These are phyloP conservation scores for barrel medic (Medicago truncatula) DNA, from an alignment of 306 rosid species.

Conservation along the genomic window MtrunA17r5.0-ANR NC_053042.1:5874001-5874500, in stretches of 20 bases:
- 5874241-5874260: conserved; percentile 6
- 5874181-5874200: conserved; percentile 96
- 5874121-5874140: conserved; percentile 92
- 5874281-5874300: conserved; percentile 26
- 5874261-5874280: conserved; percentile 30
- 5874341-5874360: conserved; percentile 28
- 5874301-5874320: conserved; percentile 20
- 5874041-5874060: conserved; percentile 22
- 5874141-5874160: conserved; percentile 82
- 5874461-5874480: not conserved
- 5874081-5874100: conserved; percentile 98
- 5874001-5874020: conserved; percentile 25
- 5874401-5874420: conserved; percentile 30
- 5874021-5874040: conserved; percentile 12
- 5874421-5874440: conserved; percentile 23
- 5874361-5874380: conserved; percentile 12
- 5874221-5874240: conserved; percentile 34
- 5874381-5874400: conserved; percentile 16
- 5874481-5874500: not conserved
- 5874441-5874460: conserved; percentile 25
- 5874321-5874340: conserved; percentile 28
- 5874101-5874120: conserved; percentile 88
- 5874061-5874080: conserved; percentile 43
- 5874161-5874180: conserved; percentile 97
- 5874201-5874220: conserved; percentile 40